phyloP scores from a whole-genome alignment of 768 basidiomycete species.

The Suillus fuscotomentosus region DNA sequence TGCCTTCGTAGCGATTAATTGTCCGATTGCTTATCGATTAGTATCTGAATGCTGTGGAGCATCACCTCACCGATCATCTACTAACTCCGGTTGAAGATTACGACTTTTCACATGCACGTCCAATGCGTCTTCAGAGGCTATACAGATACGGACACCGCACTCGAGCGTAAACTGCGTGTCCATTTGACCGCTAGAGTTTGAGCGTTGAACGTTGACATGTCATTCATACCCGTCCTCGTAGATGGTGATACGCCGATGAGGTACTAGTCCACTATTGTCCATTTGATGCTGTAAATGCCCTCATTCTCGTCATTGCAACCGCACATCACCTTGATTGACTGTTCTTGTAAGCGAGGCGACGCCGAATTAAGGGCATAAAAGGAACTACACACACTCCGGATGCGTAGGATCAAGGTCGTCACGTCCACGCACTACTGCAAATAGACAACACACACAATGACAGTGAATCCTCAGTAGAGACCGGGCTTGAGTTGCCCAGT shows the following conservation, averaged over 20 bases:
- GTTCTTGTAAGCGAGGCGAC: neutral
- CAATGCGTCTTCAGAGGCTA: neutral
- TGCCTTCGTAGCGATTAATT: neutral
- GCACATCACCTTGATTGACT: neutral
- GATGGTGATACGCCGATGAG: neutral
- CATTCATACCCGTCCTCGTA: neutral
- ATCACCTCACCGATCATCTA: neutral
- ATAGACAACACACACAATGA: too few relatives aligned
- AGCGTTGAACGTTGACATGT: neutral
- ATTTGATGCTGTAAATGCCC: neutral
- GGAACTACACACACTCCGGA: neutral
- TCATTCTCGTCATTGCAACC: neutral
- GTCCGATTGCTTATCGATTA: neutral
- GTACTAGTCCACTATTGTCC: neutral
- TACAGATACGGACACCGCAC: neutral
- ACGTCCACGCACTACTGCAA: neutral
- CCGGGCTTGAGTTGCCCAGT: neutral
- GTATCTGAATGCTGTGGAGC: neutral
- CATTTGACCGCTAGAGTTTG: neutral
- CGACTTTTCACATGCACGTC: neutral
- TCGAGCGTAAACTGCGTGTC: neutral
- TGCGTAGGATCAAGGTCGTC: neutral
- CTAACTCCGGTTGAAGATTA: neutral
- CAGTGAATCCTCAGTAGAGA: neutral
- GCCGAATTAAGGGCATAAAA: neutral